phyloP scores from a whole-genome alignment of 202 grass and related monocot species.

The Zoysia matrella region DNA sequence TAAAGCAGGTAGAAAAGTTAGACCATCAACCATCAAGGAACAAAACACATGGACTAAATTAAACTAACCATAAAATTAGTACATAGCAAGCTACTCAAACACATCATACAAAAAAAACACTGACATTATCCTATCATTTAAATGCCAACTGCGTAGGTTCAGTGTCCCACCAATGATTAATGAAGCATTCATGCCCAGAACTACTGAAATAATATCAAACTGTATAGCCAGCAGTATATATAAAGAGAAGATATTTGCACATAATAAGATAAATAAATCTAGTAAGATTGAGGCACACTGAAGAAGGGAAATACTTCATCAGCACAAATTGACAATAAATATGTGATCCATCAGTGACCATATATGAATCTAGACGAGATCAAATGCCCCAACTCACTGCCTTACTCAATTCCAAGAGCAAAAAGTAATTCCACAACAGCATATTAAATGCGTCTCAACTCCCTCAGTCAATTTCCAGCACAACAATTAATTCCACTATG shows the following conservation, averaged over 20 bases:
- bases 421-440: not conserved
- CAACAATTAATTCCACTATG: not conserved
- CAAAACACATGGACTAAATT: not conserved
- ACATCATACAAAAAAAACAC: too few relatives aligned
- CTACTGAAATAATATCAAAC: too few relatives aligned
- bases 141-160: not conserved
- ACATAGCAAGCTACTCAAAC: not conserved
- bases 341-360: not conserved
- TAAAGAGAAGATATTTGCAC: too few relatives aligned
- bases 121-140: too few relatives aligned
- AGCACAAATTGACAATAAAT: not conserved
- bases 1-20: slow-evolving; percentile 21
- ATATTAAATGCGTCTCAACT: too few relatives aligned
- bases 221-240: too few relatives aligned
- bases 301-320: too few relatives aligned
- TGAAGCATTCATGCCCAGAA: not conserved
- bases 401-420: not conserved
- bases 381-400: not conserved
- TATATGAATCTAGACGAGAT: not conserved
- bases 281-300: too few relatives aligned
- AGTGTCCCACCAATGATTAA: not conserved
- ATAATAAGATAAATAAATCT: too few relatives aligned
- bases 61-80: not conserved
- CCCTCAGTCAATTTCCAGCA: not conserved
- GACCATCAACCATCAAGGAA: not conserved